Conservation (phyloP, 1,284 basidiomycete genomes). For the Filobasidium uniguttulatum region DNA sequence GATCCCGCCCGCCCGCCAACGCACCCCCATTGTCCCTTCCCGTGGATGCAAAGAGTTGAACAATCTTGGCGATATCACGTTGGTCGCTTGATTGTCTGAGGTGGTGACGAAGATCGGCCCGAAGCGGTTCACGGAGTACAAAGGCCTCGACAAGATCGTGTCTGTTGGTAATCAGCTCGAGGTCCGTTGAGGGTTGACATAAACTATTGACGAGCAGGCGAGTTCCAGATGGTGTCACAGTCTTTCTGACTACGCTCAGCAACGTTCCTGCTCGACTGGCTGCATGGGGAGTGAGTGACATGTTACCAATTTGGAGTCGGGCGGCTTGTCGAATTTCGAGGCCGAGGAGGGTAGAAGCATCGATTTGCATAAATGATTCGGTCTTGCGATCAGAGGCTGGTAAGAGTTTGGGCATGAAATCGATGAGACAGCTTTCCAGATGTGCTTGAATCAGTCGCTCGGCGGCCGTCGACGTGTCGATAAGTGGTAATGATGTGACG, state of each 20-base stretch:
- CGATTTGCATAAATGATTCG: constrained; percentile 67
- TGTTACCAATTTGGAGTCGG: constrained; percentile 50
- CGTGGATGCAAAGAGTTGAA: constrained; percentile 11
- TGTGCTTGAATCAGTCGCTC: constrained; percentile 55
- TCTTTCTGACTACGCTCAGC: constrained; percentile 61
- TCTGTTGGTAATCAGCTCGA: constrained; percentile 55
- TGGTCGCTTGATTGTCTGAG: constrained; percentile 55
- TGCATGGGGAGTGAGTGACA: constrained; percentile 15
- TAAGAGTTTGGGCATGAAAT: constrained; percentile 57
- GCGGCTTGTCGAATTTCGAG: constrained; percentile 72
- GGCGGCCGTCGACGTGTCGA: constrained; percentile 44
- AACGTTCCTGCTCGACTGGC: constrained; percentile 50
- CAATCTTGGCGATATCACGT: constrained; percentile 53
- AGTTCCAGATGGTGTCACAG: constrained; percentile 64
- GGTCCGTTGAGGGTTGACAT: constrained; percentile 55
- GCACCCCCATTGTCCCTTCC: background rate
- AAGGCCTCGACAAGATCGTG: constrained; percentile 72
- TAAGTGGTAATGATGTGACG: too few relatives aligned
- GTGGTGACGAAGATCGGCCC: constrained; percentile 50
- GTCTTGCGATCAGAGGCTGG: constrained; percentile 49
- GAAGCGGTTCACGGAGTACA: constrained; percentile 48
- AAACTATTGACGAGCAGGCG: constrained; percentile 47
- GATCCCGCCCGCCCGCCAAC: constrained; percentile 16
- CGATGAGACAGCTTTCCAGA: constrained; percentile 57
- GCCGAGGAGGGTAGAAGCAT: constrained; percentile 74